Percentiles rank a stretch among this genome's conserved stretches.
Conservation (phyloP, 2,329 filamentous ascomycete species). For the Ophiostoma sp. region DNA sequence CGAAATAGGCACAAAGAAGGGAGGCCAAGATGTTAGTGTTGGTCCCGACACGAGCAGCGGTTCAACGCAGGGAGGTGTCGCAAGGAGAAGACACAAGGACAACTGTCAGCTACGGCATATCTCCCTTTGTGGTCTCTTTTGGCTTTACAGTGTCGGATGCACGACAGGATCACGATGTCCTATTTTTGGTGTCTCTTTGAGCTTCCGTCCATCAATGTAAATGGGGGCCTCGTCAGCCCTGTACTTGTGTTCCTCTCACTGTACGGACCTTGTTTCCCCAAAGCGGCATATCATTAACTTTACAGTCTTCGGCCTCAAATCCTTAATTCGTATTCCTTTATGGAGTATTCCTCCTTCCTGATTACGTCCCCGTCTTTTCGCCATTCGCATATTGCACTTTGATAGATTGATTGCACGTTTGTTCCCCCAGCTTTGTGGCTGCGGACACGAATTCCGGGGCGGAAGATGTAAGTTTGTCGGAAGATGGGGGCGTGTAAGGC, state of each 20-base stretch:
- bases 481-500: neutral
- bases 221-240: constrained; percentile 9
- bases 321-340: neutral
- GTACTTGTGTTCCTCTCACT: neutral
- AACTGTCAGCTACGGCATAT: neutral
- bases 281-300: neutral
- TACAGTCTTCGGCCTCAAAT: neutral
- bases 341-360: neutral
- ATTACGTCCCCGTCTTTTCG: neutral
- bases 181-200: neutral
- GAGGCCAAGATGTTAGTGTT: neutral
- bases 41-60: neutral
- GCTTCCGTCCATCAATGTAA: neutral
- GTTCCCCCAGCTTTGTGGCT: neutral
- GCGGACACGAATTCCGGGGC: neutral
- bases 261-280: constrained; percentile 9
- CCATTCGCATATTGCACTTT: neutral
- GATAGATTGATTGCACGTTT: neutral
- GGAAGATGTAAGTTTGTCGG: neutral
- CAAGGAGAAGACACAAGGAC: neutral
- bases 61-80: neutral
- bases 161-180: neutral
- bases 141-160: neutral
- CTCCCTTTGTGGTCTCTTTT: neutral
- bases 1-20: neutral